phyloP scores from a whole-genome alignment of 129 eudicot species.

The Ambrosia artemisiifolia region DNA sequence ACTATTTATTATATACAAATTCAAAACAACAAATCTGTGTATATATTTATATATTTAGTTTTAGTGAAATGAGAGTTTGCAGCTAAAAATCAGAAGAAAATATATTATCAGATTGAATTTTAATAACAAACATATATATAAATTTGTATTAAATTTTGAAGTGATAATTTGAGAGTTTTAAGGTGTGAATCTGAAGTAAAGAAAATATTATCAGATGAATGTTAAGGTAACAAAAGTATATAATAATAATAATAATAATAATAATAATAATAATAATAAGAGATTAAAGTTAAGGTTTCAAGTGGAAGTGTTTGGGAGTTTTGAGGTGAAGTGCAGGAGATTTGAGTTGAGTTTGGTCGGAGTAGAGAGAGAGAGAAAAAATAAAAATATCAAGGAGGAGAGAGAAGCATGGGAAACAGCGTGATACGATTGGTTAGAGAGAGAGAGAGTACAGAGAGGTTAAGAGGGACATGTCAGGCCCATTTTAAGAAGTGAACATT shows the following conservation, averaged over 20 bases:
- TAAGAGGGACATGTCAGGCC: conserved; percentile 27
- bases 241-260: too few species aligned
- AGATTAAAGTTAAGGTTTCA: too few species aligned
- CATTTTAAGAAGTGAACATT: conserved; percentile 36
- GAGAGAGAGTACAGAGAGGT: not conserved
- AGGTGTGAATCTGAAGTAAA: too few species aligned
- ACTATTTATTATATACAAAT: not conserved
- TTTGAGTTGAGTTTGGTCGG: not conserved
- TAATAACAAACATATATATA: not conserved
- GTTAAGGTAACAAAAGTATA: too few species aligned
- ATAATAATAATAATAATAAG: too few species aligned
- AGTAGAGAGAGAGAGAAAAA: not conserved
- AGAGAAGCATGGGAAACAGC: conserved; percentile 16
- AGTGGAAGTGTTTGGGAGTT: not conserved
- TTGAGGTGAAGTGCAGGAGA: not conserved
- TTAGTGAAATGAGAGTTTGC: too few species aligned
- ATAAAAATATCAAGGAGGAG: conserved; percentile 9
- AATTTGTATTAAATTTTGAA: not conserved
- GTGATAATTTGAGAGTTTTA: not conserved
- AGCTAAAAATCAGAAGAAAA: too few species aligned
- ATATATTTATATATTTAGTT: too few species aligned
- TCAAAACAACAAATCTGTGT: too few species aligned
- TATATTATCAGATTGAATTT: not conserved
- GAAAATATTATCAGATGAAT: too few species aligned
- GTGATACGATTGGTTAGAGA: conserved; percentile 29